phyloP scores from a whole-genome alignment of 179 eudicot genomes.

The Amaranthus tricolor region DNA sequence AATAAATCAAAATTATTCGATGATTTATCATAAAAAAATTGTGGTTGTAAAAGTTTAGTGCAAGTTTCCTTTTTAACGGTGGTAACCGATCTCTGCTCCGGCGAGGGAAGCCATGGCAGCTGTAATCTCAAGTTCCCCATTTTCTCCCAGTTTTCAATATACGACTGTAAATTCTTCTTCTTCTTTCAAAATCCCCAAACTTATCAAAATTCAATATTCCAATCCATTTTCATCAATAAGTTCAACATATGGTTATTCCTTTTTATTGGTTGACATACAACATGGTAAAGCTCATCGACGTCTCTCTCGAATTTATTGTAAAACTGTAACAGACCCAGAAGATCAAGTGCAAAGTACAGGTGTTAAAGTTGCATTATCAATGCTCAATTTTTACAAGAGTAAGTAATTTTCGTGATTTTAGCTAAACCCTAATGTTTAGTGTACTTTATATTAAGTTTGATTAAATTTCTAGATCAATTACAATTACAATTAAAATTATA shows the following conservation, averaged over 20 bases:
- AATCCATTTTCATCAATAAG: constrained; percentile 6
- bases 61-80: no score
- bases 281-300: neutral
- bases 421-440: no score
- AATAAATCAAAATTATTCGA: no score
- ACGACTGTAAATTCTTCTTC: neutral
- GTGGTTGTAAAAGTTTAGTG: no score
- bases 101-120: no score
- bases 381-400: constrained; percentile 88
- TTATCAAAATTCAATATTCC: neutral
- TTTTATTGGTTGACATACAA: neutral
- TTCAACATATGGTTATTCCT: neutral
- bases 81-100: no score
- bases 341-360: constrained; percentile 43
- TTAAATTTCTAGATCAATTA: no score
- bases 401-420: constrained; percentile 21
- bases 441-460: no score
- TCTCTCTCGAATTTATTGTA: constrained; percentile 20
- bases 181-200: neutral
- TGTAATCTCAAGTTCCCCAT: no score
- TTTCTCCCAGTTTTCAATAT: no score
- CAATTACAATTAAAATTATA: no score
- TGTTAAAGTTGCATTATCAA: constrained; percentile 71
- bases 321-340: constrained; percentile 19
- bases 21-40: no score